Base-by-base conservation (phyloP, 331 rosid species). In the Erythrophleum ivorense region DNA sequence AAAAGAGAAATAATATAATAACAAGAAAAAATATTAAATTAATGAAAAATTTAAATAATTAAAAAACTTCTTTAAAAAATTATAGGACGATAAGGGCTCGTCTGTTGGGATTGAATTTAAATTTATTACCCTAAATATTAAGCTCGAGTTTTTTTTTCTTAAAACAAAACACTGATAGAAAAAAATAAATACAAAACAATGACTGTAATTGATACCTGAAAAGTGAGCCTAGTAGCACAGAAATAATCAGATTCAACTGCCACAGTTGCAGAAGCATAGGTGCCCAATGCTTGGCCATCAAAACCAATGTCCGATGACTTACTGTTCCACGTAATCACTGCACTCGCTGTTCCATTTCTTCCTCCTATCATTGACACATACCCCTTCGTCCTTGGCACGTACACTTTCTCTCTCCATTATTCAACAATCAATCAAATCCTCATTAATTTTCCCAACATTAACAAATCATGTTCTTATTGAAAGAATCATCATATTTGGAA, bases 211-310 rank as follows among this genome's bases (percentile, higher is more conserved):
- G 4, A 62, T 87, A 91, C 98, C 92, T 95, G 85, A 62, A 95
- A 90, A 73, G 97, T 93, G 83, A 95, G 64, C 65, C 73, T 83
- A 7, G 92, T 55, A 74, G 99, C 99, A 71, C 98, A 93, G 71
- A 95, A 93, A 82, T 85, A 93, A 78, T 92, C 82, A 0, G 98
- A 90, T 63, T 92, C 98, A 13, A 95, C 58, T n/a, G 89, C 82
- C 1, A 92, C 97, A 16, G 99, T 88, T 24, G 99, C 93, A 60
- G 98, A 88, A 76, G 83, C 84, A 54, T 85, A 95, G 0, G 99
- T 95, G 19, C 99, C 98, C 2, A 95, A 81, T 73, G 76, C 74
- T 66, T 48, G 66, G 5, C 99, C 97, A 71, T 79, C 55, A 2
- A 71, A 50, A 59, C 87, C 92, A 80, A 3, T 85, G 34, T 95